Evolutionary conservation across 2,329 filamentous ascomycete species (phyloP).

Genomic region (Hypoxylon sp.): DNA sequence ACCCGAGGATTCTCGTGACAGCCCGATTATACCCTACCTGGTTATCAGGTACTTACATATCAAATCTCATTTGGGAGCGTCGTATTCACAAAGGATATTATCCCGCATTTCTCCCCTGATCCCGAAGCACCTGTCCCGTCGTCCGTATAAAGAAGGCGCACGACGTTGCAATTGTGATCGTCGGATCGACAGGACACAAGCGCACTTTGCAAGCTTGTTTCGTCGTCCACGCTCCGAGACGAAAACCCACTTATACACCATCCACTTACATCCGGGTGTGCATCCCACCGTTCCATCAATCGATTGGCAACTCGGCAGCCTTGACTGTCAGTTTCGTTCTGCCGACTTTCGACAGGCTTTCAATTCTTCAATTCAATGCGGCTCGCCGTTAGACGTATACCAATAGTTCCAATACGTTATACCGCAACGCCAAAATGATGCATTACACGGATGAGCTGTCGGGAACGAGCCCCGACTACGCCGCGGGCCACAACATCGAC

Average conservation of each 20-base stretch:
- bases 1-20: slow-evolving; percentile 20
- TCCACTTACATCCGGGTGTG: slow-evolving; percentile 35
- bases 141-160: slow-evolving; percentile 27
- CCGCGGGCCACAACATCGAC: slow-evolving; percentile 58
- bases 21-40: slow-evolving; percentile 9
- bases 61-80: slow-evolving; percentile 30
- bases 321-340: neutral
- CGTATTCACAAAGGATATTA: slow-evolving; percentile 33
- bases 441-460: slow-evolving; percentile 37
- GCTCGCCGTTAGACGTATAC: slow-evolving; percentile 47
- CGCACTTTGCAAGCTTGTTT: slow-evolving; percentile 34
- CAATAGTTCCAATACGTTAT: slow-evolving; percentile 27
- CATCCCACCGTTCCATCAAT: slow-evolving; percentile 29
- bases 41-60: slow-evolving; percentile 9
- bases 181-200: slow-evolving; percentile 49
- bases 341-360: slow-evolving; percentile 15
- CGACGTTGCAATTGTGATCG: slow-evolving; percentile 48
- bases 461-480: slow-evolving; percentile 29
- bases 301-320: slow-evolving; percentile 29
- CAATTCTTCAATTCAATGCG: slow-evolving; percentile 45
- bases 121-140: slow-evolving; percentile 9
- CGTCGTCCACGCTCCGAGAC: slow-evolving; percentile 27
- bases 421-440: slow-evolving; percentile 32
- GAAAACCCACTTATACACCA: slow-evolving; percentile 27
- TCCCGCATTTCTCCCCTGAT: slow-evolving; percentile 21